Percentiles rank a stretch among this genome's conserved stretches.
Conservation (phyloP, 768 basidiomycete genomes). For the Lactarius evosmus region DNA sequence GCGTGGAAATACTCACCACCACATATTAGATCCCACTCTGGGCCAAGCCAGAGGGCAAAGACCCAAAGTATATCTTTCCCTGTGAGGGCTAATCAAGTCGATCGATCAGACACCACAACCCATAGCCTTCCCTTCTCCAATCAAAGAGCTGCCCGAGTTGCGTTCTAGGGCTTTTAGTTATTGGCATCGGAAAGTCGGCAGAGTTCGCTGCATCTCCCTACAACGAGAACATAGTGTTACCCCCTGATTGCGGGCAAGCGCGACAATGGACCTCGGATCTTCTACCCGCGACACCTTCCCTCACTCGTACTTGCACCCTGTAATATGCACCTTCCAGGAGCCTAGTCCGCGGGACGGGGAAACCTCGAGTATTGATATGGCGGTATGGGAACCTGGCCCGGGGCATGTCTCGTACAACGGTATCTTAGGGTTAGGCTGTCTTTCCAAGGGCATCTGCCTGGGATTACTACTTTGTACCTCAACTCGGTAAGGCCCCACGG, state of each 20-base stretch:
- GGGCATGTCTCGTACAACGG: background rate
- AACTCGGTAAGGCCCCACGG: conserved; percentile 7
- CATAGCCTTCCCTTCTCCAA: conserved; percentile 19
- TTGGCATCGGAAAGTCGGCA: conserved; percentile 10
- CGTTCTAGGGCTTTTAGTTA: conserved; percentile 6
- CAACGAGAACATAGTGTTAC: background rate
- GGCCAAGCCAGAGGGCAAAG: background rate
- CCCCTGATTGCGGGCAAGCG: background rate
- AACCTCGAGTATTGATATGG: conserved; percentile 17
- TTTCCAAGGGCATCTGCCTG: background rate
- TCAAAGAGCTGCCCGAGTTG: conserved; percentile 8
- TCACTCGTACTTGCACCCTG: background rate
- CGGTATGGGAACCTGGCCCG: conserved; percentile 5
- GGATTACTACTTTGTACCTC: background rate
- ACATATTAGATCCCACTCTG: background rate
- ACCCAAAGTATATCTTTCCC: background rate
- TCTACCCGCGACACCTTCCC: conserved; percentile 2
- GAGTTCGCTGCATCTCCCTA: conserved; percentile 6
- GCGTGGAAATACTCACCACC: conserved; percentile 4
- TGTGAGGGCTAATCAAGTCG: conserved; percentile 2
- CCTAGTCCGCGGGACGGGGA: conserved; percentile 22
- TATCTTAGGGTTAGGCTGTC: conserved; percentile 6
- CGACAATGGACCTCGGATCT: background rate
- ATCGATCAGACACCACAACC: conserved; percentile 8
- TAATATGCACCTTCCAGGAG: conserved; percentile 2